Evolutionary conservation across 192 early-diverging fungal genomes (phyloP).

Genomic region (Backusella parvicylindrica): DNA sequence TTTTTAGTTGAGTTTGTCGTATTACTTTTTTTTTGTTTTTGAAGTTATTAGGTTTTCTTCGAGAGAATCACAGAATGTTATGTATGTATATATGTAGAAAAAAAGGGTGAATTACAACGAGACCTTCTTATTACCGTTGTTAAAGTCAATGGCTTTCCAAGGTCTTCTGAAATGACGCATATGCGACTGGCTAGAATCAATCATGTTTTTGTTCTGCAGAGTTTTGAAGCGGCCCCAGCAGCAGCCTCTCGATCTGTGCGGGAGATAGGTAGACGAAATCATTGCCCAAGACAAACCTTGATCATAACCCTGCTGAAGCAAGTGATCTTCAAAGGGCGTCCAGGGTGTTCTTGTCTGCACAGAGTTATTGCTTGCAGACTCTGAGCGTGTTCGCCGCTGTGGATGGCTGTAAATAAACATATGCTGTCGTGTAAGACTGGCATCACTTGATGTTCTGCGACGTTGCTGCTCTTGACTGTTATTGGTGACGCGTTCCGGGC

Average conservation of each 20-base stretch:
- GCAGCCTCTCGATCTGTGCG: conserved; percentile 24
- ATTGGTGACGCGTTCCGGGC: background rate
- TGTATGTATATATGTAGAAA: background rate
- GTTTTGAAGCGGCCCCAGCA: conserved; percentile 29
- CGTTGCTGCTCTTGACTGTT: background rate
- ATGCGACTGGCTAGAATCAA: conserved; percentile 15
- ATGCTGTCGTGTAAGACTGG: conserved; percentile 7
- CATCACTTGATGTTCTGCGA: conserved; percentile 8
- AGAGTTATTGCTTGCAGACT: background rate
- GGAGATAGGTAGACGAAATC: conserved; percentile 24
- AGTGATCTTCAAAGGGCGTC: conserved; percentile 22
- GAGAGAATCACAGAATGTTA: background rate
- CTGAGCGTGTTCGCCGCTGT: background rate
- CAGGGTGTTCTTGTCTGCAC: conserved; percentile 25
- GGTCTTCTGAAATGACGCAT: conserved; percentile 16
- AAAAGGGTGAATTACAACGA: background rate
- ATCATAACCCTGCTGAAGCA: conserved; percentile 24
- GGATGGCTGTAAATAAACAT: conserved; percentile 12
- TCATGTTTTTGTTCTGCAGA: conserved; percentile 18
- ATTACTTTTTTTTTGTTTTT: background rate
- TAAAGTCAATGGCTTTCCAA: conserved; percentile 13
- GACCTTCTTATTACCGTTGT: background rate
- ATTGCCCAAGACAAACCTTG: conserved; percentile 29
- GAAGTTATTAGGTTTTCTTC: conserved; percentile 1
- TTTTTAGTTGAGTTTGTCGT: background rate